Percentiles rank a stretch among this genome's conserved stretches.
phyloP scores from a whole-genome alignment of 2,329 filamentous ascomycete species.

The Beauveria caledonica region DNA sequence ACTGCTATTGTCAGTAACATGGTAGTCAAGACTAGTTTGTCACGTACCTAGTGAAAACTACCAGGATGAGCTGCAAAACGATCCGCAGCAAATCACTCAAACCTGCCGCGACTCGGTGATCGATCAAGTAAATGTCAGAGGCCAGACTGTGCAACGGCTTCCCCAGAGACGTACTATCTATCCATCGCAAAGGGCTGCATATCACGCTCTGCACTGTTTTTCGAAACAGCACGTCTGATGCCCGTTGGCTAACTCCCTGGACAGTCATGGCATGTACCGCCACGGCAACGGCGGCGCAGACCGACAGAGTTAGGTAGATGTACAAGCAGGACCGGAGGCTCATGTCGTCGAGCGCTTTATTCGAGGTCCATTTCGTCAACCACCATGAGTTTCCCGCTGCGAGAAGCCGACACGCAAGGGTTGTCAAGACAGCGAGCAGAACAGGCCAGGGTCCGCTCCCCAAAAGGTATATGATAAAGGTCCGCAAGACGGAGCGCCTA shows the following conservation, averaged over 20 bases:
- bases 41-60: conserved; percentile 22
- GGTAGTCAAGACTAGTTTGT: background rate
- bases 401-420: background rate
- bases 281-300: background rate
- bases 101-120: conserved; percentile 4
- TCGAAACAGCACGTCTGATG: conserved; percentile 4
- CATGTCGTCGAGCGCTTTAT: background rate
- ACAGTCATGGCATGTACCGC: conserved; percentile 5
- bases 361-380: conserved; percentile 10
- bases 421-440: background rate
- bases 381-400: conserved; percentile 11
- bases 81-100: conserved; percentile 6
- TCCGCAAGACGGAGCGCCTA: background rate
- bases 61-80: conserved; percentile 20
- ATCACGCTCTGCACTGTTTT: background rate
- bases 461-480: conserved; percentile 1
- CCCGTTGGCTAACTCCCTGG: background rate
- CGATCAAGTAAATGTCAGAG: conserved; percentile 9
- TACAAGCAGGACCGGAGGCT: background rate
- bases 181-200: conserved; percentile 4
- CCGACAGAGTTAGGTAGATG: conserved; percentile 7
- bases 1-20: background rate
- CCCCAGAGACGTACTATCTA: conserved; percentile 6
- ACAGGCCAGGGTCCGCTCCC: background rate
- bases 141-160: conserved; percentile 5